These are phyloP conservation scores for Pulveroboletus sp. DNA, from an alignment of 768 basidiomycete genomes.

Conservation along the genomic window DNA sequence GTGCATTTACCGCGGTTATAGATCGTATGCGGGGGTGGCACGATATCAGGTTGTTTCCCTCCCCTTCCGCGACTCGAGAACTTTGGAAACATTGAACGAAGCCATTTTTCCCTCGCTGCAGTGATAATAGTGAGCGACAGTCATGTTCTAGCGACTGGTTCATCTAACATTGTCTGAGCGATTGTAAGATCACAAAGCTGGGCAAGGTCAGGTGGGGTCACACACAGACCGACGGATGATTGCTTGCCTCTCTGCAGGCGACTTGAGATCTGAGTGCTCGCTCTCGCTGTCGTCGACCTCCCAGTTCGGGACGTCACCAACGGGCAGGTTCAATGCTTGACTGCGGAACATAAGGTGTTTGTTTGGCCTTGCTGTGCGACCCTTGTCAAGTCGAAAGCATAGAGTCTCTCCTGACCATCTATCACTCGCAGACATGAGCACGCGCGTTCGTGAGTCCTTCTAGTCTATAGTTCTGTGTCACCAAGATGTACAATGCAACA, in stretches of 20 bases:
- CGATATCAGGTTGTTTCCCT: constrained; percentile 47
- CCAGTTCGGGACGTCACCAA: constrained; percentile 56
- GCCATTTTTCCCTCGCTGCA: constrained; percentile 68
- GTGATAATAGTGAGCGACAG: constrained; percentile 12
- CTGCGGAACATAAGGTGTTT: constrained; percentile 25
- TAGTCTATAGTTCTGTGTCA: neutral
- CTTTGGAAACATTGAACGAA: constrained; percentile 59
- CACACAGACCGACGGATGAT: neutral
- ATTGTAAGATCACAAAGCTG: constrained; percentile 61
- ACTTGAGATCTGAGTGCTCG: constrained; percentile 38
- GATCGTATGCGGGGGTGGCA: constrained; percentile 63
- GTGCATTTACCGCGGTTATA: constrained; percentile 64
- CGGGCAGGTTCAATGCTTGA: constrained; percentile 42
- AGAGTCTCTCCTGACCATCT: constrained; percentile 2
- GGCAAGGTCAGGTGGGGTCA: constrained; percentile 6
- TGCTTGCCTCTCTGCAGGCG: constrained; percentile 53
- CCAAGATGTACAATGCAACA: neutral
- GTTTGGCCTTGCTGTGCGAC: constrained; percentile 25
- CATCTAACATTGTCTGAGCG: constrained; percentile 62
- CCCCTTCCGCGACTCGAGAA: constrained; percentile 64
- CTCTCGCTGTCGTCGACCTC: constrained; percentile 47
- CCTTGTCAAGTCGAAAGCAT: constrained; percentile 1
- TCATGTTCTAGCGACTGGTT: constrained; percentile 9
- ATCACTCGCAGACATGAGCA: constrained; percentile 33
- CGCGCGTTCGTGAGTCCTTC: constrained; percentile 55